Percentiles rank a stretch among this genome's conserved stretches.
Conservation (phyloP, 1,284 basidiomycete species). For the Sanghuangporus baumii region DNA sequence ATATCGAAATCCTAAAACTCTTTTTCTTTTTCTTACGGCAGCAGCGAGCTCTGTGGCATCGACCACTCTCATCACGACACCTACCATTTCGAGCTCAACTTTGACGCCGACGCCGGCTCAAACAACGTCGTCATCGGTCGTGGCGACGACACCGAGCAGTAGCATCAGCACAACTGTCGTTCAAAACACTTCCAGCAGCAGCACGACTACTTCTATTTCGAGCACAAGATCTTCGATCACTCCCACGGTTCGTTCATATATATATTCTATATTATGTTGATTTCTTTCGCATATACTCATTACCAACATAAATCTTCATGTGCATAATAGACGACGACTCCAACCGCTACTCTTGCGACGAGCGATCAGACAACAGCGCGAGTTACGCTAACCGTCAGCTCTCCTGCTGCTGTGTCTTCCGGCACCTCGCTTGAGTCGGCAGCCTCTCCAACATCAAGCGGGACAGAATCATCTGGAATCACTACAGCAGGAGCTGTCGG, state of each 20-base stretch:
- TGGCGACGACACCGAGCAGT: not conserved
- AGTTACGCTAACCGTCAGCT: slow-evolving; percentile 3
- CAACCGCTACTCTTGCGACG: not conserved
- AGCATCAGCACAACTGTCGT: not conserved
- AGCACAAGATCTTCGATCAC: not conserved
- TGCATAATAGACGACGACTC: not conserved
- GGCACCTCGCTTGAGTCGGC: slow-evolving; percentile 20
- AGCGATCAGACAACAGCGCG: not conserved
- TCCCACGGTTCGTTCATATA: not conserved
- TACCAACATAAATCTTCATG: not conserved
- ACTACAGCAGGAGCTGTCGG: slow-evolving; percentile 43
- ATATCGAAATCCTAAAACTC: not conserved
- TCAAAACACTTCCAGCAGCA: not conserved
- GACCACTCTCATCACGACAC: not conserved
- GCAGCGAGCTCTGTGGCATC: not conserved
- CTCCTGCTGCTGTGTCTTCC: slow-evolving; percentile 16
- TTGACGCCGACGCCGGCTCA: not conserved
- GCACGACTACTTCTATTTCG: not conserved
- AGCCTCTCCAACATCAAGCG: slow-evolving; percentile 13
- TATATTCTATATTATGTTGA: not conserved
- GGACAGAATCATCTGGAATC: slow-evolving; percentile 22
- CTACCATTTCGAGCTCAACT: not conserved
- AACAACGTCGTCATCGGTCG: not conserved
- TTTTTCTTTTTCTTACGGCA: not conserved
- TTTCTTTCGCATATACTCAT: not conserved